Evolutionary conservation across 225 moss, liverwort and hornwort species (phyloP).

Genomic region (Pseudisothecium myosuroides): DNA sequence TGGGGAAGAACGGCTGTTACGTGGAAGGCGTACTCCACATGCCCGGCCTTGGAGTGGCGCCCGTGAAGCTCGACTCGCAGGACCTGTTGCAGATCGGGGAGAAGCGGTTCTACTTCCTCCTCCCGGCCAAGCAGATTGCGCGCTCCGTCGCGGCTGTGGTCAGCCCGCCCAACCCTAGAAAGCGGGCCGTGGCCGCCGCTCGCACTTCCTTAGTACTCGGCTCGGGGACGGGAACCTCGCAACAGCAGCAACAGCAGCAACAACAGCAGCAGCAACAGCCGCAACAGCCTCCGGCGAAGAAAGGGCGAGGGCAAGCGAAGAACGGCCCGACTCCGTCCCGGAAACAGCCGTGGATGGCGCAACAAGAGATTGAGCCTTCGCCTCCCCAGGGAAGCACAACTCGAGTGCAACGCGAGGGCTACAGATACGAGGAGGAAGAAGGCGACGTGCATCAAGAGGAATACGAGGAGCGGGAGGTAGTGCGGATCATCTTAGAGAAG

Average conservation of each 20-base stretch:
- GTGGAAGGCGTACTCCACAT: conserved; percentile 78
- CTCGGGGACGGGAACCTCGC: not conserved
- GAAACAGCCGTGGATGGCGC: conserved; percentile 59
- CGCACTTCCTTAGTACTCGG: conserved; percentile 17
- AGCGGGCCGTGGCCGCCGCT: conserved; percentile 43
- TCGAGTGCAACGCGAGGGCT: conserved; percentile 19
- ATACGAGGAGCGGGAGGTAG: conserved; percentile 66
- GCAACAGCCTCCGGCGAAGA: conserved; percentile 42
- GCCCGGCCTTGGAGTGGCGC: conserved; percentile 25
- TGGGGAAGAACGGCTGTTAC: conserved; percentile 96
- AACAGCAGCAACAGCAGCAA: not conserved
- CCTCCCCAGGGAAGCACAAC: conserved; percentile 54
- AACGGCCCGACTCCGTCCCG: conserved; percentile 9
- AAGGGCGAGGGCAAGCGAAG: conserved; percentile 49
- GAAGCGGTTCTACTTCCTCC: conserved; percentile 90
- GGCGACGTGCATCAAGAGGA: conserved; percentile 30
- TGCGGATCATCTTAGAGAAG: conserved; percentile 60
- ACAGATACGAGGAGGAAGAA: conserved; percentile 44
- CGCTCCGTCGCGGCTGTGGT: conserved; percentile 56
- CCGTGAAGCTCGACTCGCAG: conserved; percentile 89
- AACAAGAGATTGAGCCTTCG: conserved; percentile 52
- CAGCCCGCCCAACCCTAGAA: conserved; percentile 54
- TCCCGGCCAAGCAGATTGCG: conserved; percentile 78
- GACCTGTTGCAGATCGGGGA: conserved; percentile 94
- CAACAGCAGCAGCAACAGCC: not conserved